Base-by-base conservation (phyloP, 345 rosid genomes). In the Theobroma cacao region DNA sequence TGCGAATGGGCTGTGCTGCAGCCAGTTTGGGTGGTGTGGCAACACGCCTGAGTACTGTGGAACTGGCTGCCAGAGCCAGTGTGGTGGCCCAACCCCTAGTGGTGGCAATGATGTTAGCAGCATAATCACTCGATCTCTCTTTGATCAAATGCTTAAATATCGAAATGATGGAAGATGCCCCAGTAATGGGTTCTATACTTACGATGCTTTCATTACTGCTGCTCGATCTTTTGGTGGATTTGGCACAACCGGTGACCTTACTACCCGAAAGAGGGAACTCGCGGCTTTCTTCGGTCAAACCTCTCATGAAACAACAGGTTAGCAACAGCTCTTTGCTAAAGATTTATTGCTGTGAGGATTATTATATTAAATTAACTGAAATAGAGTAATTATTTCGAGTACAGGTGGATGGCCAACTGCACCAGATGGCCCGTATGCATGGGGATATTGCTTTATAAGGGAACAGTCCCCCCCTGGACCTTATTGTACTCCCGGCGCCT, bases 401-500 rank as follows among this genome's bases (percentile, higher is more conserved):
- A 36, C 53, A 66, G 77, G 79, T 41, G 92, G 92, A 8, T 90
- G 91, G 59, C 74, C 88, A 87, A 55, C 85, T 52, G 92, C 94
- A 56, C 90, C 91, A 11, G 92, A 91, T 52, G 92, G 91, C 36
- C 90, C 90, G 20, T 92, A 88, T 53, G 87, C 96, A 3, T 88
- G 92, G 94, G 94, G 92, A 6, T 81, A 89, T 18, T 92, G 93
- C 84, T 86, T 53, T 53, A 58, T 85, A 18, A 85, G 69, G 66
- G 93, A 92, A 75, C 87, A 78, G 47, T 84, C 77, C 75, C 84
- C 86, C 22, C 80, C 83, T 20, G 72, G 74, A 53, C 17, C 81
- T 33, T 86, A 91, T 60, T 91, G 93, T 69, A 80, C 80, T 50
- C 9, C 38, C 12, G 75, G 86, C 0, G 77, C 76, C 15, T 90